phyloP scores from a whole-genome alignment of 2,329 filamentous ascomycete species.

The Ophiosphaerella herpotricha region DNA sequence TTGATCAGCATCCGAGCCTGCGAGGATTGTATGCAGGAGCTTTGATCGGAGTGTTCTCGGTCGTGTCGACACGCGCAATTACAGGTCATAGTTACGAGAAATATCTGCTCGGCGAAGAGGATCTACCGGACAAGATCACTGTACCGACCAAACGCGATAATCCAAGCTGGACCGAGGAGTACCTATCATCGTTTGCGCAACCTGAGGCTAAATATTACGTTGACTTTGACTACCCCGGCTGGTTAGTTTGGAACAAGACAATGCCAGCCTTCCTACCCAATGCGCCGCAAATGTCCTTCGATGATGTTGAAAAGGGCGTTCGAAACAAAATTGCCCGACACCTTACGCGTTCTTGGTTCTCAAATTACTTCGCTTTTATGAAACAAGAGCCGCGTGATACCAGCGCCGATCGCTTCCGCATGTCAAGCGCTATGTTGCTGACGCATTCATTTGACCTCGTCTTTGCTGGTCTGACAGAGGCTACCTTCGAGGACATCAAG shows the following conservation, averaged over 20 bases:
- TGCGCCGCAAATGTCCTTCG: conserved; percentile 73
- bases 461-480: conserved; percentile 74
- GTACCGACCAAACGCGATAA: conserved; percentile 73
- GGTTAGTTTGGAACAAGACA: conserved; percentile 91
- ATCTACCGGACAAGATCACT: conserved; percentile 74
- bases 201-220: conserved; percentile 85
- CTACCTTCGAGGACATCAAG: conserved; percentile 86
- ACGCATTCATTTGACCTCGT: conserved; percentile 91
- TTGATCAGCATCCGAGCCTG: conserved; percentile 87
- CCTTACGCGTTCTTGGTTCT: conserved; percentile 83
- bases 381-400: conserved; percentile 93
- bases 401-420: conserved; percentile 82
- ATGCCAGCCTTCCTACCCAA: conserved; percentile 80
- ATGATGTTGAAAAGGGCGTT: conserved; percentile 75
- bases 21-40: conserved; percentile 80
- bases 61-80: conserved; percentile 82
- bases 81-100: conserved; percentile 87
- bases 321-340: conserved; percentile 79
- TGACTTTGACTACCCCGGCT: conserved; percentile 89
- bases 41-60: conserved; percentile 76
- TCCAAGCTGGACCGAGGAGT: conserved; percentile 76
- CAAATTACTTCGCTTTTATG: conserved; percentile 85
- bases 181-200: conserved; percentile 76
- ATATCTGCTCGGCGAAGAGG: conserved; percentile 80
- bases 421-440: conserved; percentile 83